Evolutionary conservation across 768 basidiomycete genomes (phyloP), one percentile per base, ranked within the genome.

Genomic region (Tricholoma terreum): DNA sequence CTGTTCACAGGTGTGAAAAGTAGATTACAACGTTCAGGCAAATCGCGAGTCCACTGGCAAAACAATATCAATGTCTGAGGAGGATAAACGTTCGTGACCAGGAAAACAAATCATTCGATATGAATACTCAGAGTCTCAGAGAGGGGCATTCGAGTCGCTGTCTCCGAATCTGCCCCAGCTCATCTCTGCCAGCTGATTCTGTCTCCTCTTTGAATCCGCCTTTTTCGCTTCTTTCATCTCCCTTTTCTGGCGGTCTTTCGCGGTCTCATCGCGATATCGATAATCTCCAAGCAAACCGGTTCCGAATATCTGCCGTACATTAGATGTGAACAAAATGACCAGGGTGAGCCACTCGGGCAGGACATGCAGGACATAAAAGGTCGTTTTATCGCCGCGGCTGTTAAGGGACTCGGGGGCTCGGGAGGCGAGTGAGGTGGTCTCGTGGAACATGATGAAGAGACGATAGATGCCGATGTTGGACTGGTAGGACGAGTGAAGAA

Each of bases 341-440:
- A 59, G 67, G 6, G 69, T 65, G 22, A 77, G 34, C 76, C 76
- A 79, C 58, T 80, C 78, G 2, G 77, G 78, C 3, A 79, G 61
- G 17, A 75, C 67, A 52, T 80, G 78, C 55, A 78, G 74, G 10
- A 79, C 59, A 56, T 81, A 81, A 61, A 80, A 80, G 0, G 63
- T 56, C 1, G 71, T 70, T 63, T 80, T 80, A 17, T 69, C 73
- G 12, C 52, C 51, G 2, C 64, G 51, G 14, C 68, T 71, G 60
- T 77, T 75, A 14, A 73, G 65, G 0, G 72, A 66, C 30, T 64
- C 72, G 11, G 73, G 69, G 1, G 56, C 69, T 14, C 30, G 62
- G 0, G 69, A 75, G 2, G 57, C 57, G 15, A 77, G 62, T 2
- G 76, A 75, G 6, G 65, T 67, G 2, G 71, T 73, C 35, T 46